phyloP scores from a whole-genome alignment of 768 basidiomycete species.

The Trametopsis cervina region DNA sequence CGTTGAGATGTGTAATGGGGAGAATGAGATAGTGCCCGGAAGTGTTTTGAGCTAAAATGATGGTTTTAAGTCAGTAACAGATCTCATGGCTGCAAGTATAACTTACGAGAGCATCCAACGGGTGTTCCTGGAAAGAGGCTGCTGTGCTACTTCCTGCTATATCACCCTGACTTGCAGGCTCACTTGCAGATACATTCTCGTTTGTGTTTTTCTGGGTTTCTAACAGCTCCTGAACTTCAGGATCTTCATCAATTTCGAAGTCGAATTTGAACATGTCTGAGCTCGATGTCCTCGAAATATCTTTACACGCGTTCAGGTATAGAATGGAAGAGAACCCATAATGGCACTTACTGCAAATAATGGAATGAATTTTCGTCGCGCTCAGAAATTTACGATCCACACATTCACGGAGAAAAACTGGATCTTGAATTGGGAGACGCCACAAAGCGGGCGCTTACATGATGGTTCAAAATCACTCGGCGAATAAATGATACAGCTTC shows the following conservation, averaged over 20 bases:
- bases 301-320: no score
- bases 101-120: conserved; percentile 1
- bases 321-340: no score
- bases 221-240: conserved; percentile 21
- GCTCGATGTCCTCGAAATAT: no score
- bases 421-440: no score
- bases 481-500: neutral
- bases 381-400: no score
- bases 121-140: neutral
- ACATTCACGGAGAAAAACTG: no score
- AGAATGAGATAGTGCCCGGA: conserved; percentile 74
- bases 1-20: conserved; percentile 54
- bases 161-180: neutral
- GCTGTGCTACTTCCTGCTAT: neutral
- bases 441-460: neutral
- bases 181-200: conserved; percentile 2
- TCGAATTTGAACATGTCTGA: conserved; percentile 59
- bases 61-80: no score
- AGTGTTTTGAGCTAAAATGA: conserved; percentile 26
- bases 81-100: no score
- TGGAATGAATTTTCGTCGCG: no score
- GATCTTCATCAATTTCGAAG: conserved; percentile 49
- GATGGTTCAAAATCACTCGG: no score
- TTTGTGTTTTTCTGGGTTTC: neutral
- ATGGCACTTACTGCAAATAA: no score